A percentile compares a stretch with the other conserved stretches of the same genome.
Conservation (phyloP, 202 grass and related monocot species). For the Hordeum pubiflorum region DNA sequence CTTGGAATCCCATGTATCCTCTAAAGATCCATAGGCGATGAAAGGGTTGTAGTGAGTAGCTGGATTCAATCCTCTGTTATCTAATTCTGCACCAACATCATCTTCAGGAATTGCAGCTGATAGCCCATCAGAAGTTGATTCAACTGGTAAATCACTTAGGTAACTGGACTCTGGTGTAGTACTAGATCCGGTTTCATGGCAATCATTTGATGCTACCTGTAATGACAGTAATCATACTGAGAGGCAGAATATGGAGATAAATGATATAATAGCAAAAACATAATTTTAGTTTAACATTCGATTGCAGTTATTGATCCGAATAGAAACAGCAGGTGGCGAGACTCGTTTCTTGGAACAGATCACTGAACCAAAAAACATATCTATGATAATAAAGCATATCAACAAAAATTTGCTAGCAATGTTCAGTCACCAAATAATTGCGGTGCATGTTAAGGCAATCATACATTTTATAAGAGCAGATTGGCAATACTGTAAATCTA, state of each 20-base stretch:
- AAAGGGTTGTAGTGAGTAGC: constrained; percentile 41
- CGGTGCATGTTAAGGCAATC: neutral
- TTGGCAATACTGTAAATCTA: neutral
- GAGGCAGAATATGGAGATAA: neutral
- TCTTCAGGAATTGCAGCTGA: constrained; percentile 26
- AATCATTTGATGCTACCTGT: constrained; percentile 39
- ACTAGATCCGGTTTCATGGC: constrained; percentile 17
- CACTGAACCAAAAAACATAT: neutral
- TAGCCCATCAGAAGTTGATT: constrained; percentile 6
- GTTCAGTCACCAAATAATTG: neutral
- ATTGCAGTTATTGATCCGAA: constrained; percentile 6
- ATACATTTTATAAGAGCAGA: neutral
- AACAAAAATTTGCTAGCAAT: neutral
- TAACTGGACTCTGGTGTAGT: constrained; percentile 20
- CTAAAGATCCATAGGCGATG: constrained; percentile 47
- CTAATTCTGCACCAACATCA: neutral
- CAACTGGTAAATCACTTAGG: constrained; percentile 18
- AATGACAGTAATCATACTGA: constrained; percentile 13
- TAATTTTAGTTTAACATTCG: neutral
- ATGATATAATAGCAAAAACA: neutral
- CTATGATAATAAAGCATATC: neutral
- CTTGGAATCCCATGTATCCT: constrained; percentile 37
- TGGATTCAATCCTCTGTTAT: constrained; percentile 27
- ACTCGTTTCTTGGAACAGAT: neutral
- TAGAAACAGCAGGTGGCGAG: neutral